phyloP scores from a whole-genome alignment of 495 filamentous ascomycete species.

The Aspergillus mulundensis region DNA sequence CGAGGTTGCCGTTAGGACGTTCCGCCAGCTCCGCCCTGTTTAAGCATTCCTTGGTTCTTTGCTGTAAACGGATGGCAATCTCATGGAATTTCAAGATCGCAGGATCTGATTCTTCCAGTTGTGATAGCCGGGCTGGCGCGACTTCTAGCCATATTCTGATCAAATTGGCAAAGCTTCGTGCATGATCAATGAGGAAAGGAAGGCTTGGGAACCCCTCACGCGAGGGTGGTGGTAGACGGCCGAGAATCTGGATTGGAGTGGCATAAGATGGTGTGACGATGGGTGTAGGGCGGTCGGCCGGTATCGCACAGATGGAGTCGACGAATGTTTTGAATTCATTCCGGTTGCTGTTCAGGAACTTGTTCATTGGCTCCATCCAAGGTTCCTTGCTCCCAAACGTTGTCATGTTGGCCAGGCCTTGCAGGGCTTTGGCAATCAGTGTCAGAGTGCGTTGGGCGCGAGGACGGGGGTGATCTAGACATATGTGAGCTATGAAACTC shows the following conservation, averaged over 20 bases:
- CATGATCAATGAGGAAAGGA: constrained; percentile 89
- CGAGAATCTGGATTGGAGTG: constrained; percentile 87
- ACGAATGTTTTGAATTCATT: constrained; percentile 79
- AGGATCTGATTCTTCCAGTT: constrained; percentile 38
- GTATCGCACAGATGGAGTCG: constrained; percentile 79
- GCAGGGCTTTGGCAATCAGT: constrained; percentile 91
- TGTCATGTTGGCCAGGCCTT: constrained; percentile 89
- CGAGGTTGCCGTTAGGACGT: constrained; percentile 54
- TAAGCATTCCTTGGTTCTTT: constrained; percentile 69
- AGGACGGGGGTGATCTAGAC: constrained; percentile 74
- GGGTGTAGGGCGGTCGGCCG: constrained; percentile 59
- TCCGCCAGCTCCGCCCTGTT: constrained; percentile 67
- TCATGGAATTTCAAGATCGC: constrained; percentile 62
- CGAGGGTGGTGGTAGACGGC: constrained; percentile 73
- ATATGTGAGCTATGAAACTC: constrained; percentile 6
- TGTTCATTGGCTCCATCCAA: constrained; percentile 99
- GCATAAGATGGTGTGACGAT: constrained; percentile 81
- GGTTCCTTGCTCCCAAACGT: constrained; percentile 92
- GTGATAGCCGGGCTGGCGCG: constrained; percentile 32
- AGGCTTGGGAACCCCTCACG: constrained; percentile 93
- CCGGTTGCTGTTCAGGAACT: constrained; percentile 47
- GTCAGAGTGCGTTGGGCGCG: constrained; percentile 88
- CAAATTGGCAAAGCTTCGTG: constrained; percentile 82
- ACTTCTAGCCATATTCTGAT: constrained; percentile 82
- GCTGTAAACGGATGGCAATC: constrained; percentile 65